Conservation (phyloP, 805 yeast species). For the Grigorovia transvaalensis region DNA sequence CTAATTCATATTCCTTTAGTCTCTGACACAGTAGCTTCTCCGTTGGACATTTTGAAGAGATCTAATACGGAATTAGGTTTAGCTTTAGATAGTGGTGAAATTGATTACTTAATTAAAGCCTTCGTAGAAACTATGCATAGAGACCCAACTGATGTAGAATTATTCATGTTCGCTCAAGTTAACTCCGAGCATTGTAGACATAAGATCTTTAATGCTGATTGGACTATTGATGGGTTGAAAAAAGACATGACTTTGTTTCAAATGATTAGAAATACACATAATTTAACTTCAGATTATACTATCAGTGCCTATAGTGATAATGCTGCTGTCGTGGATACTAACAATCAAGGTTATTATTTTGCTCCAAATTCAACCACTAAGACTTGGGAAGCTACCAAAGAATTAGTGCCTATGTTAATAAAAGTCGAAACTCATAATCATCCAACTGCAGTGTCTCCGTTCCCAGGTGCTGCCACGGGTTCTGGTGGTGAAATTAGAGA, state of each 20-base stretch:
- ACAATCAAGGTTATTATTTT: conserved; percentile 57
- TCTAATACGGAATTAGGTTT: conserved; percentile 83
- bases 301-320: conserved; percentile 93
- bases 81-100: conserved; percentile 92
- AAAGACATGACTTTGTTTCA: conserved; percentile 72
- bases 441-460: conserved; percentile 98
- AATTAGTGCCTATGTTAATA: conserved; percentile 77
- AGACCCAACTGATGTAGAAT: conserved; percentile 95
- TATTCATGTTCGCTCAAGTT: conserved; percentile 98
- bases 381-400: conserved; percentile 65
- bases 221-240: conserved; percentile 82
- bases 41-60: conserved; percentile 47
- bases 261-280: conserved; percentile 93
- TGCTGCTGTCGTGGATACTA: conserved; percentile 72
- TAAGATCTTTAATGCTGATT: conserved; percentile 95
- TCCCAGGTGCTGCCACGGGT: conserved; percentile 99
- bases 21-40: conserved; percentile 23
- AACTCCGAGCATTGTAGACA: conserved; percentile 99
- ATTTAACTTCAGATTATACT: conserved; percentile 67
- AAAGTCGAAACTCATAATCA: conserved; percentile 99
- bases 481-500: conserved; percentile 99
- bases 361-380: conserved; percentile 68
- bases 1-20: conserved; percentile 63
- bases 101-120: conserved; percentile 74
- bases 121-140: conserved; percentile 67